Percentiles rank a stretch among this genome's conserved stretches.
Conservation (phyloP, 2,329 filamentous ascomycete genomes). For the Aspergillus quadricinctus region DNA sequence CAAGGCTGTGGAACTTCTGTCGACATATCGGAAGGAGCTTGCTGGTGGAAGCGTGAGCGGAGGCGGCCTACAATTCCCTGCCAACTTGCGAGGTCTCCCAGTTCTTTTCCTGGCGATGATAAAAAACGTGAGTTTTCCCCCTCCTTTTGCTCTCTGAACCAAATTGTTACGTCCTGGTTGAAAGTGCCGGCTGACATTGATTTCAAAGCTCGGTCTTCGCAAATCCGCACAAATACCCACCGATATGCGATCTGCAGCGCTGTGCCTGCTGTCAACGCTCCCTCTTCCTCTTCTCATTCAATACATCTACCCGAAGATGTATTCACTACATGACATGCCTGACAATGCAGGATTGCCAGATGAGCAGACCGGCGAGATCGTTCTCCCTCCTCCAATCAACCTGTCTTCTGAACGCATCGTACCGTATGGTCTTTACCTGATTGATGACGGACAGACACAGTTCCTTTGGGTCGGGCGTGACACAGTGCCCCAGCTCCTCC, state of each 20-base stretch:
- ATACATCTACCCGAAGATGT: constrained; percentile 82
- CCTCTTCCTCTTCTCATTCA: constrained; percentile 86
- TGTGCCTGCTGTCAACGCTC: constrained; percentile 90
- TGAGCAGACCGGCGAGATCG: constrained; percentile 78
- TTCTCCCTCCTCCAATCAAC: constrained; percentile 78
- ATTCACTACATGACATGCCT: constrained; percentile 93
- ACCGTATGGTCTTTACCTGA: constrained; percentile 87
- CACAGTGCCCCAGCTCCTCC: constrained; percentile 79
- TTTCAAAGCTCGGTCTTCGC: constrained; percentile 63
- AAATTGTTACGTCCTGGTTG: background rate
- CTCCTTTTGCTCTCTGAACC: background rate
- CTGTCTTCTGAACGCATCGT: constrained; percentile 83
- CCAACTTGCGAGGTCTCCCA: constrained; percentile 83
- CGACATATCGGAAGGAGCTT: constrained; percentile 95
- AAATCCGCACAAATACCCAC: constrained; percentile 92
- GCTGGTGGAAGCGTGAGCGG: constrained; percentile 93
- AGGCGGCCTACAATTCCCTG: constrained; percentile 86
- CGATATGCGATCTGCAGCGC: constrained; percentile 86
- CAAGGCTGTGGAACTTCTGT: constrained; percentile 86
- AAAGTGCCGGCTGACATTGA: constrained; percentile 19
- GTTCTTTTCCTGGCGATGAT: constrained; percentile 90
- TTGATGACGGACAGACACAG: constrained; percentile 95
- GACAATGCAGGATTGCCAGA: constrained; percentile 86
- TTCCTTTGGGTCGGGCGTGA: constrained; percentile 96
- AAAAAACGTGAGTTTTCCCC: constrained; percentile 69